These are phyloP conservation scores for Solanum corneliomulleri DNA, from an alignment of 257 asterid genomes.

Conservation along the genomic window DNA sequence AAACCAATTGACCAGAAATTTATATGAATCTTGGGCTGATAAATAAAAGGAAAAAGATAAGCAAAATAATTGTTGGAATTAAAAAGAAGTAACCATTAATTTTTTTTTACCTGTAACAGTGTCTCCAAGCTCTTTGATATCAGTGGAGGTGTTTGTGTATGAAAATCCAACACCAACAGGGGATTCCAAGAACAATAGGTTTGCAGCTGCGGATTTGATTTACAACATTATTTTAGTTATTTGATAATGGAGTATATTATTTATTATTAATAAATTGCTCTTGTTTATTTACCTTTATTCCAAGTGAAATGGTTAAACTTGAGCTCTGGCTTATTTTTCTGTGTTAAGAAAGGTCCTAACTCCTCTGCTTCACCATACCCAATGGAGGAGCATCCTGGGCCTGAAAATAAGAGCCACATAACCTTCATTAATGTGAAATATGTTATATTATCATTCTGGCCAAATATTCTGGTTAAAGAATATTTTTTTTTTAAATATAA, in stretches of 20 bases:
- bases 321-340: constrained; percentile 61
- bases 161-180: constrained; percentile 96
- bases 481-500: too few relatives aligned
- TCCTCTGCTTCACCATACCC: constrained; percentile 83
- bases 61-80: not conserved
- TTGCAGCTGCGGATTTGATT: constrained; percentile 36
- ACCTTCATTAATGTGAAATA: not conserved
- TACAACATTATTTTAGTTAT: not conserved
- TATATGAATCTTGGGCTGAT: constrained; percentile 70
- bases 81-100: not conserved
- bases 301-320: constrained; percentile 54
- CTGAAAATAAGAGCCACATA: constrained; percentile 12
- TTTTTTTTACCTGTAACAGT: constrained; percentile 35
- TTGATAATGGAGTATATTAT: not conserved
- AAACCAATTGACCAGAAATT: constrained; percentile 68
- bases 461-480: too few relatives aligned
- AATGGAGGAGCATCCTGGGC: constrained; percentile 93
- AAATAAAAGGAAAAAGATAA: not conserved
- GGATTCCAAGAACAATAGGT: constrained; percentile 69
- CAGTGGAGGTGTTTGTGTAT: constrained; percentile 65
- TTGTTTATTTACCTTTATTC: constrained; percentile 51
- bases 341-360: constrained; percentile 73
- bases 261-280: not conserved
- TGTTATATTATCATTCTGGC: too few relatives aligned
- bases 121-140: constrained; percentile 58